A percentile compares a stretch with the other conserved stretches of the same genome.
These are phyloP conservation scores for Schizophyllum amplum DNA, from an alignment of 1,284 basidiomycete genomes.

Conservation along the genomic window DNA sequence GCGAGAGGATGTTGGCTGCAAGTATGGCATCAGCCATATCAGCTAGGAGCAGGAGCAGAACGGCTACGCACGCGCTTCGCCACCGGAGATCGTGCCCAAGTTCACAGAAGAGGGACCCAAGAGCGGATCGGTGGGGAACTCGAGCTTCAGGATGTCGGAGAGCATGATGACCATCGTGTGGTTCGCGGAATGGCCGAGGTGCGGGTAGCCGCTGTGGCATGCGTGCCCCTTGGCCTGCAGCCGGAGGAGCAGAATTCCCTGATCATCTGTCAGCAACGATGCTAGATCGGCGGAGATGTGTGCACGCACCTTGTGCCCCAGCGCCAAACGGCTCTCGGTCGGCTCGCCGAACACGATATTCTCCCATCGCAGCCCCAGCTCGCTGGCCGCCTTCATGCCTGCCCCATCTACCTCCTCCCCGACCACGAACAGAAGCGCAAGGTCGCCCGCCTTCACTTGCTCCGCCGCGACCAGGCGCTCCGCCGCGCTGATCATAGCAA, in stretches of 20 bases:
- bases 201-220: slow-evolving; percentile 8
- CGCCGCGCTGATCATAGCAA: slow-evolving; percentile 5
- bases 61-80: slow-evolving; percentile 7
- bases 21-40: neutral
- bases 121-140: slow-evolving; percentile 2
- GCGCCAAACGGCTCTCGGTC: neutral
- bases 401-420: slow-evolving; percentile 8
- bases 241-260: slow-evolving; percentile 6
- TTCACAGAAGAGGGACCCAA: slow-evolving; percentile 5
- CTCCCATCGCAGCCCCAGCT: slow-evolving; percentile 6
- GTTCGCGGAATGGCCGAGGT: slow-evolving; percentile 7
- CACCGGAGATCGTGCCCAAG: slow-evolving; percentile 4
- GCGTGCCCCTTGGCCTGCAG: slow-evolving; percentile 1
- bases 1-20: slow-evolving; percentile 6
- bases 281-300: neutral
- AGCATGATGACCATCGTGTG: slow-evolving; percentile 3
- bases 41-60: neutral
- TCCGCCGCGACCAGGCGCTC: slow-evolving; percentile 2
- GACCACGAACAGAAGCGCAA: slow-evolving; percentile 7
- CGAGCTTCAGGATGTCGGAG: slow-evolving; percentile 2
- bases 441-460: slow-evolving; percentile 3
- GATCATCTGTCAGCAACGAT: neutral
- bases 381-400: slow-evolving; percentile 7
- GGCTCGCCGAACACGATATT: slow-evolving; percentile 3
- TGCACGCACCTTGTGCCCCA: neutral